Conservation (phyloP, 2,329 filamentous ascomycete species). For the Septoria linicola region DNA sequence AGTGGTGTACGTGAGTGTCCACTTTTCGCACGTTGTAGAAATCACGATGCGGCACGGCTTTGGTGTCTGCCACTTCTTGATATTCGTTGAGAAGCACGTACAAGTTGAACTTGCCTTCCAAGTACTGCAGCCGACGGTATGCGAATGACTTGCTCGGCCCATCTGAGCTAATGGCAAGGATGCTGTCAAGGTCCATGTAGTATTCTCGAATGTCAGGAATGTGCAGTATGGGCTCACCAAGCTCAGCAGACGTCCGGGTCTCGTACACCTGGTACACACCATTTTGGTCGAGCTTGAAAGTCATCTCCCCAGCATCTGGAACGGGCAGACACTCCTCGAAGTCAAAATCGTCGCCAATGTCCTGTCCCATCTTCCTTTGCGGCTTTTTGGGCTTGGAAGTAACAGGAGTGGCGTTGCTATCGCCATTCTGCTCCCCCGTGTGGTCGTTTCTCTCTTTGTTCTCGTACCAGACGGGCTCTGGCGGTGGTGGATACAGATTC, state of each 20-base stretch:
- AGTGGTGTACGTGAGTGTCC: conserved; percentile 98
- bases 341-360: conserved; percentile 90
- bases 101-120: conserved; percentile 96
- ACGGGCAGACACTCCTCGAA: conserved; percentile 74
- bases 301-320: conserved; percentile 68
- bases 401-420: conserved; percentile 16
- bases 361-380: conserved; percentile 75
- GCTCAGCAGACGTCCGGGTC: conserved; percentile 59
- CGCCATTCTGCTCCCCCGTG: conserved; percentile 22
- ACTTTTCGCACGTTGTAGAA: conserved; percentile 99
- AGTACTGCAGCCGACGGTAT: conserved; percentile 87
- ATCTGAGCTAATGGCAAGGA: conserved; percentile 87
- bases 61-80: conserved; percentile 95
- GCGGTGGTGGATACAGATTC: conserved; percentile 87
- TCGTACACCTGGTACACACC: conserved; percentile 94
- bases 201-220: conserved; percentile 94
- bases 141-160: conserved; percentile 97
- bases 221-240: conserved; percentile 68
- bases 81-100: conserved; percentile 94
- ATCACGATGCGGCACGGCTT: conserved; percentile 94
- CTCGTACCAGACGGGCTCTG: conserved; percentile 80
- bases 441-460: conserved; percentile 33
- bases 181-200: conserved; percentile 88
- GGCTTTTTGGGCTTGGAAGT: conserved; percentile 46
- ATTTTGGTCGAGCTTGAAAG: conserved; percentile 74